Percentiles rank a stretch among this genome's conserved stretches.
Conservation (phyloP, 129 eudicot genomes). For the Pseudognaphalium luteoalbum region DNA sequence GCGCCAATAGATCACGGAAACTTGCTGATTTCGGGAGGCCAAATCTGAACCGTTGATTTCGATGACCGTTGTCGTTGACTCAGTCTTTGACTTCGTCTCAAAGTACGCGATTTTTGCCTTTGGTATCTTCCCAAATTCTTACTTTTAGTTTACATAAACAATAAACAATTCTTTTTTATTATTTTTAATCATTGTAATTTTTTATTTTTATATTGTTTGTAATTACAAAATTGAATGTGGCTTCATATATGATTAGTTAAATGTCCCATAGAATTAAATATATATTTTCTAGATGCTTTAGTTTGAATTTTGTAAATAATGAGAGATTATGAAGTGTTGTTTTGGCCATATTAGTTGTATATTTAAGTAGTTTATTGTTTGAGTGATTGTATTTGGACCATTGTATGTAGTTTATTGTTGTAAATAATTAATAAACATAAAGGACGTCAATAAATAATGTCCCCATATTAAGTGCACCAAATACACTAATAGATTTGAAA, state of each 20-base stretch:
- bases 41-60: constrained; percentile 41
- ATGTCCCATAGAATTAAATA: background rate
- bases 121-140: constrained; percentile 3
- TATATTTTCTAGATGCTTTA: background rate
- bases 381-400: background rate
- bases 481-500: no score
- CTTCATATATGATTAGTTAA: background rate
- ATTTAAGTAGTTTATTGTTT: background rate
- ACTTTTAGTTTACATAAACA: background rate
- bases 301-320: background rate
- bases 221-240: constrained; percentile 28
- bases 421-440: background rate
- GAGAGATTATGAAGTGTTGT: background rate
- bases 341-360: background rate
- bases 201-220: constrained; percentile 4
- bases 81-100: constrained; percentile 27
- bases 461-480: background rate
- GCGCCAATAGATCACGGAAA: constrained; percentile 73
- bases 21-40: constrained; percentile 80
- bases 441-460: background rate
- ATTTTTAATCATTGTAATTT: no score
- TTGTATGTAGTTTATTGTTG: background rate
- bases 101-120: constrained; percentile 46
- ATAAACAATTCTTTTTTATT: background rate
- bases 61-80: constrained; percentile 46